Evolutionary conservation across 192 early-diverging fungal genomes (phyloP).

Genomic region (Umbelopsis sp.): DNA sequence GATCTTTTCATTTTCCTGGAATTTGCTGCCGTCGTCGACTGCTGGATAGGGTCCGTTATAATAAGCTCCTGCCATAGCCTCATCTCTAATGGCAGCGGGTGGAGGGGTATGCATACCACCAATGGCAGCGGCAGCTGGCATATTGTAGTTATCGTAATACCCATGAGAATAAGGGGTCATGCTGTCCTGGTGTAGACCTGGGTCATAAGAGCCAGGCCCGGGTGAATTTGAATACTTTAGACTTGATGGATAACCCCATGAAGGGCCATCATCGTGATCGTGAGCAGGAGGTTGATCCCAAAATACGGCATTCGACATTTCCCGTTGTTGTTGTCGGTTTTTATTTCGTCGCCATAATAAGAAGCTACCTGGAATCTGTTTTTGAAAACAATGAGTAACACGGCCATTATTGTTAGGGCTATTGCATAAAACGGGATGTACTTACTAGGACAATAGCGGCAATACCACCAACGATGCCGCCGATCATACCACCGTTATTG

Average conservation of each 20-base stretch:
- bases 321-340: conserved; percentile 2
- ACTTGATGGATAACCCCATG: conserved; percentile 18
- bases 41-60: background rate
- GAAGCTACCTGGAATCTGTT: background rate
- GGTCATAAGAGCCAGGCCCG: background rate
- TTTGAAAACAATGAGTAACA: background rate
- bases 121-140: background rate
- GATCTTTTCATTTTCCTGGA: conserved; percentile 6
- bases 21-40: background rate
- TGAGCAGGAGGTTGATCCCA: background rate
- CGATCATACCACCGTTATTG: conserved; percentile 5
- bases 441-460: background rate
- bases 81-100: background rate
- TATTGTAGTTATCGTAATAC: background rate
- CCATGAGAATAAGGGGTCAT: conserved; percentile 11
- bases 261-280: conserved; percentile 12
- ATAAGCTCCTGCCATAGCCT: conserved; percentile 7
- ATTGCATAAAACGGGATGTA: background rate
- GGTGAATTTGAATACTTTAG: conserved; percentile 8
- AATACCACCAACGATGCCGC: conserved; percentile 7
- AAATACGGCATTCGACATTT: conserved; percentile 14
- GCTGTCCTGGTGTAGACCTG: background rate
- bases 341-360: conserved; percentile 12
- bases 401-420: background rate
- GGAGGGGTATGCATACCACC: background rate